Evolutionary conservation across 208 protist species (phyloP).

Genomic region (Trypanosoma melophagium): DNA sequence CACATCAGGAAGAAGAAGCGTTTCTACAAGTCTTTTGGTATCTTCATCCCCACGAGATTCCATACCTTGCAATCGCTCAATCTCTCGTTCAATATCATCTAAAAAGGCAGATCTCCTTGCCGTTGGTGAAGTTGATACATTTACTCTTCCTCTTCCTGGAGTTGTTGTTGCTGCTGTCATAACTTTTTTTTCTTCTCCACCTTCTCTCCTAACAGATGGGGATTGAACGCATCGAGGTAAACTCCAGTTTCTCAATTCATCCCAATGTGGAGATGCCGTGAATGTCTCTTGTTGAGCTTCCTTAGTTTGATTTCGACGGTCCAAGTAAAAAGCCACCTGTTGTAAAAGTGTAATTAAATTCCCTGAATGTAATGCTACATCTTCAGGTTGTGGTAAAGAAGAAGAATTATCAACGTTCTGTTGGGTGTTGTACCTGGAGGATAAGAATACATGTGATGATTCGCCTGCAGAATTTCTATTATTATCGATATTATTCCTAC

Average conservation of each 20-base stretch:
- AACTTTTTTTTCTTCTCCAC: no score
- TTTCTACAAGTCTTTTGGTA: neutral
- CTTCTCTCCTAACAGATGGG: no score
- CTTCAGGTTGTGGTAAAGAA: conserved; percentile 7
- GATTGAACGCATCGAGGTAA: no score
- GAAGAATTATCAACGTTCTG: neutral
- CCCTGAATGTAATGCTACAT: conserved; percentile 27
- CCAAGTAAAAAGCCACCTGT: conserved; percentile 31
- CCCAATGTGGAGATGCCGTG: no score
- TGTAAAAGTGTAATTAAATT: conserved; percentile 28
- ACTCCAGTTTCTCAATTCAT: no score
- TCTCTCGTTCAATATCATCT: conserved; percentile 21
- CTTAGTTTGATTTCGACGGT: neutral
- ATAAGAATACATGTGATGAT: neutral
- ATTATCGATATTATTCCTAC: neutral
- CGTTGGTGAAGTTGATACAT: no score
- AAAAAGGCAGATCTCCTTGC: conserved; percentile 15
- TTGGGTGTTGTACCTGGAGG: neutral
- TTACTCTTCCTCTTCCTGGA: neutral
- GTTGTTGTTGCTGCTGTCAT: neutral
- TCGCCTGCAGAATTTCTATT: no score
- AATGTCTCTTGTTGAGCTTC: neutral
- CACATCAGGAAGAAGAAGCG: conserved; percentile 7
- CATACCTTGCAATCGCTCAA: conserved; percentile 12
- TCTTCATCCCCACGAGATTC: conserved; percentile 4